Conservation (phyloP, 331 rosid species). For the Rosa hybrid region DNA sequence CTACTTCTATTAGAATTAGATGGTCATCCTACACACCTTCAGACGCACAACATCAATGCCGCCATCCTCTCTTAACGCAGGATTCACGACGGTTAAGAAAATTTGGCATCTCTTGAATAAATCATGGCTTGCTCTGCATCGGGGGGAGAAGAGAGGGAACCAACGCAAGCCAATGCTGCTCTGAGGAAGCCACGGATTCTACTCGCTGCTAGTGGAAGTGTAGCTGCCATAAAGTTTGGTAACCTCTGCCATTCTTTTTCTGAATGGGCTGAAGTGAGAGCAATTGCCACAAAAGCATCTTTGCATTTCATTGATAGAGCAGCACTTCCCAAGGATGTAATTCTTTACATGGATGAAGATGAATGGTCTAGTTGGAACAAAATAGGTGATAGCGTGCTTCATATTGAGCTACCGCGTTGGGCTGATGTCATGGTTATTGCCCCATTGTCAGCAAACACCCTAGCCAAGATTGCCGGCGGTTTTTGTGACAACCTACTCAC, state of each 20-base stretch:
- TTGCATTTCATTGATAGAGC: conserved; percentile 55
- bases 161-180: conserved; percentile 18
- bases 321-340: conserved; percentile 49
- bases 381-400: conserved; percentile 68
- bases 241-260: conserved; percentile 52
- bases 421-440: conserved; percentile 92
- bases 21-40: no score
- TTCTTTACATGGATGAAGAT: conserved; percentile 52
- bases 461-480: conserved; percentile 86
- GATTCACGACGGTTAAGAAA: conserved; percentile 14
- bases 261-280: conserved; percentile 84
- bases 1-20: no score
- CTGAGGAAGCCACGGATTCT: conserved; percentile 69
- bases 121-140: conserved; percentile 54
- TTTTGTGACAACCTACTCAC: conserved; percentile 76
- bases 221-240: conserved; percentile 68
- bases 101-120: conserved; percentile 24
- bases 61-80: no score
- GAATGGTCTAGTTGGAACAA: conserved; percentile 79
- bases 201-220: conserved; percentile 84
- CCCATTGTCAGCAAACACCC: conserved; percentile 87
- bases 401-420: conserved; percentile 81
- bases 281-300: conserved; percentile 64
- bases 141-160: conserved; percentile 30
- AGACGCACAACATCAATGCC: no score